phyloP scores from a whole-genome alignment of 192 early-diverging fungal species.

The Dimargaris cristalligena region DNA sequence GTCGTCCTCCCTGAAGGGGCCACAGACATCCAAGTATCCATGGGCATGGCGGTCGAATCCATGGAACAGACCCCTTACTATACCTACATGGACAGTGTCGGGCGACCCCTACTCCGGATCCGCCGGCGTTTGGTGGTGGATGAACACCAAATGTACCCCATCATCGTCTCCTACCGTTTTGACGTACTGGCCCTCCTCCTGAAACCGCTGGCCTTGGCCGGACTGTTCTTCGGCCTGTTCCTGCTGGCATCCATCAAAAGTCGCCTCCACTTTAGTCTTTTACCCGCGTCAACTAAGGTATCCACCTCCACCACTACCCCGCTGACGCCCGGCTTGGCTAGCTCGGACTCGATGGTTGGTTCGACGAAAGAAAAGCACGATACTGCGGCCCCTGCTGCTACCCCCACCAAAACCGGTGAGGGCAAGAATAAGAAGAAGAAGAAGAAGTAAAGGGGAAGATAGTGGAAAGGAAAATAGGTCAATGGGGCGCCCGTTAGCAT shows the following conservation, averaged over 20 bases:
- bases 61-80: slow-evolving; percentile 32
- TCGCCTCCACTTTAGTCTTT: slow-evolving; percentile 37
- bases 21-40: slow-evolving; percentile 40
- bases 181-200: slow-evolving; percentile 24
- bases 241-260: slow-evolving; percentile 31
- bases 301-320: too few relatives aligned
- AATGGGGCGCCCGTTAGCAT: too few relatives aligned
- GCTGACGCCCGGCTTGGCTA: too few relatives aligned
- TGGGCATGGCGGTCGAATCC: slow-evolving; percentile 43
- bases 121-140: slow-evolving; percentile 53
- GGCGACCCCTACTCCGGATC: slow-evolving; percentile 65
- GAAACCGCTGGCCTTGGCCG: slow-evolving; percentile 43
- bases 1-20: slow-evolving; percentile 89
- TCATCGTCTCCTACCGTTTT: slow-evolving; percentile 39
- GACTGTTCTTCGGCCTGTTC: slow-evolving; percentile 35
- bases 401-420: too few relatives aligned
- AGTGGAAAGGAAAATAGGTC: too few relatives aligned
- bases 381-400: too few relatives aligned
- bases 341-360: too few relatives aligned
- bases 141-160: slow-evolving; percentile 33
- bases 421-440: too few relatives aligned
- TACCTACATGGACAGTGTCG: slow-evolving; percentile 83
- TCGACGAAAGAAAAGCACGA: too few relatives aligned
- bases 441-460: too few relatives aligned
- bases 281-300: too few relatives aligned